Evolutionary conservation across 2,329 filamentous ascomycete genomes (phyloP).

Genomic region (Sporothrix brasiliensis): DNA sequence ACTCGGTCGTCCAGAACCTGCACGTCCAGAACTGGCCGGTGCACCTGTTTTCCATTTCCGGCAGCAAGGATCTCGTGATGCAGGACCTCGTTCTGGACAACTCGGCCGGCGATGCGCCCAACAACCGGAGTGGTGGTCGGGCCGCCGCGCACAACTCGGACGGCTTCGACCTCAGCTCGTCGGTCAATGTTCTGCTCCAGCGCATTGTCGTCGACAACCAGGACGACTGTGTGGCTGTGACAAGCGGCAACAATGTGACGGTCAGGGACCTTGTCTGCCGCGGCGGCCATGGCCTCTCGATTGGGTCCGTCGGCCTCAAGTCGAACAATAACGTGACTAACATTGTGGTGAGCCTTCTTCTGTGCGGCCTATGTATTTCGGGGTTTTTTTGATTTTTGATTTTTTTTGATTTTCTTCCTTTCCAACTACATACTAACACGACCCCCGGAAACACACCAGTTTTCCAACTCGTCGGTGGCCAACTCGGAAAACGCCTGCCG

Average conservation of each 20-base stretch:
- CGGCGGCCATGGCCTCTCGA: conserved; percentile 14
- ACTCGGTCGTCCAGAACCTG: neutral
- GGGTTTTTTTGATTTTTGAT: too few species aligned
- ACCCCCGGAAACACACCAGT: neutral
- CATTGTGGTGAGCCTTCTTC: neutral
- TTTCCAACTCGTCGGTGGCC: neutral
- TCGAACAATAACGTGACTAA: conserved; percentile 14
- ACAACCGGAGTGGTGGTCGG: neutral
- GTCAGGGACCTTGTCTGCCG: neutral
- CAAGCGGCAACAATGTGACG: conserved; percentile 11
- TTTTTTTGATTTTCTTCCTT: neutral
- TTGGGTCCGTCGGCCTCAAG: conserved; percentile 10
- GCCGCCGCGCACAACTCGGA: neutral
- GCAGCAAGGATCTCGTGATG: neutral
- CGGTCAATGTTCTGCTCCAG: neutral
- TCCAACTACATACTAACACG: neutral
- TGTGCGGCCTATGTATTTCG: too few species aligned
- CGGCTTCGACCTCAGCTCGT: neutral
- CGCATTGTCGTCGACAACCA: conserved; percentile 9
- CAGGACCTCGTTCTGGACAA: neutral
- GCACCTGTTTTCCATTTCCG: neutral
- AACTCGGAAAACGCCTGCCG: neutral
- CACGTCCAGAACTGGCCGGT: neutral
- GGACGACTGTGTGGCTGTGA: conserved; percentile 9
- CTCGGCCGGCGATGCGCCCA: neutral